Base-by-base conservation (phyloP, 768 basidiomycete species). In the Naganishia friedmannii region DNA sequence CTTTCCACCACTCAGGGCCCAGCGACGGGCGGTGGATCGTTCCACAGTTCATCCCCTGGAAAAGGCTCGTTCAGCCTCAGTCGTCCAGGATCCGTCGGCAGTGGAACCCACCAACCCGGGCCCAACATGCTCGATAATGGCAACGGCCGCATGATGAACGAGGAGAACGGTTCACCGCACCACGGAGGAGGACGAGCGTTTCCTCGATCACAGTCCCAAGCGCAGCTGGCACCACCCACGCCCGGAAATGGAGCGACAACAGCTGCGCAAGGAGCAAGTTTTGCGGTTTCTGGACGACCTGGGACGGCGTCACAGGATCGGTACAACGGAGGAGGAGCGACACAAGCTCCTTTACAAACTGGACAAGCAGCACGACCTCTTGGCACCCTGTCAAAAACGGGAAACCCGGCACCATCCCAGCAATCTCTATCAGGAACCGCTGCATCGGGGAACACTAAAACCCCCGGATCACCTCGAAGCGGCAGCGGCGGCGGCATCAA, bases 271-370 rank as follows among this genome's bases (percentile, higher is more conserved):
- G 34, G n/a, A 26, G 60, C 42, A 3, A 63, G 23, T 17, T 63
- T 63, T 28, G 60, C 60, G 3, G 60, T 63, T 34, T 34, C 60
- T 45, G 60, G 60, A 1, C 26, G 53, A 3, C 34, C 53, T 3
- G 0, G 37, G 6, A 15, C 48, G 9, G 17, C 21, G 7, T 21
- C 51, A 29, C 28, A 28, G 26, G 67, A 68, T 34, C 53, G 53
- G 31, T 42, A 32, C n/a, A n/a, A n/a, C n/a, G n/a, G n/a, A n/a
- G n/a, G n/a, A n/a, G n/a, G n/a, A n/a, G n/a, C 37, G 19, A 13
- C 26, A 2, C 66, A 56, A 3, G 34, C 34, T 45, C 28, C 23
- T 45, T 45, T 34, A 26, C 53, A 45, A 57, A 21, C 28, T 26
- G 39, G 29, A 2, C 65, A 48, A 46, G n/a, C 29, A 39, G 60